Conservation (phyloP, 192 early-diverging fungal genomes). For the Umbelopsis sp. region DNA sequence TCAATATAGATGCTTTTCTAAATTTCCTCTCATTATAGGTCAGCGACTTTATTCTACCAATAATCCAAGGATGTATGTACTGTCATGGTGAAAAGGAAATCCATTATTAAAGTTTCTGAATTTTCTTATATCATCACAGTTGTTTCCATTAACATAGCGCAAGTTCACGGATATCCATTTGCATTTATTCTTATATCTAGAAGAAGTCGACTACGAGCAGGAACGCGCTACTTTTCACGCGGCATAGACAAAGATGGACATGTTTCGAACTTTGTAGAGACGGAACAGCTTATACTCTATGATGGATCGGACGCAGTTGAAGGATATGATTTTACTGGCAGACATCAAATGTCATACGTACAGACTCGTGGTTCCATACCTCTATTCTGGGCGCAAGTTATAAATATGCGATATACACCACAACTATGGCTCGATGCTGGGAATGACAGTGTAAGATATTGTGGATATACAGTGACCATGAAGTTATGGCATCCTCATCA, state of each 20-base stretch:
- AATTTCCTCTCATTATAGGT: constrained; percentile 41
- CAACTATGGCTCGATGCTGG: constrained; percentile 74
- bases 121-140: constrained; percentile 41
- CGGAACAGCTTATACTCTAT: constrained; percentile 86
- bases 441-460: constrained; percentile 60
- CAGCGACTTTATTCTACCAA: constrained; percentile 82
- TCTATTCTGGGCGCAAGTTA: constrained; percentile 89
- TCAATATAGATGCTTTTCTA: not conserved
- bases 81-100: not conserved
- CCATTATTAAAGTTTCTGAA: not conserved
- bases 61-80: constrained; percentile 86
- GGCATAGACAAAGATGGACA: constrained; percentile 91
- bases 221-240: constrained; percentile 93
- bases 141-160: constrained; percentile 57
- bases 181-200: constrained; percentile 82
- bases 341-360: constrained; percentile 72
- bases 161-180: constrained; percentile 67
- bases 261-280: constrained; percentile 97
- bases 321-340: constrained; percentile 29
- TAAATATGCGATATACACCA: constrained; percentile 92
- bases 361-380: constrained; percentile 97
- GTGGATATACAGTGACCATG: not conserved
- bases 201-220: constrained; percentile 78
- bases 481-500: too few relatives aligned
- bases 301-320: constrained; percentile 41